phyloP scores from a whole-genome alignment of 2,329 filamentous ascomycete species.

The Sporothrix brasiliensis region DNA sequence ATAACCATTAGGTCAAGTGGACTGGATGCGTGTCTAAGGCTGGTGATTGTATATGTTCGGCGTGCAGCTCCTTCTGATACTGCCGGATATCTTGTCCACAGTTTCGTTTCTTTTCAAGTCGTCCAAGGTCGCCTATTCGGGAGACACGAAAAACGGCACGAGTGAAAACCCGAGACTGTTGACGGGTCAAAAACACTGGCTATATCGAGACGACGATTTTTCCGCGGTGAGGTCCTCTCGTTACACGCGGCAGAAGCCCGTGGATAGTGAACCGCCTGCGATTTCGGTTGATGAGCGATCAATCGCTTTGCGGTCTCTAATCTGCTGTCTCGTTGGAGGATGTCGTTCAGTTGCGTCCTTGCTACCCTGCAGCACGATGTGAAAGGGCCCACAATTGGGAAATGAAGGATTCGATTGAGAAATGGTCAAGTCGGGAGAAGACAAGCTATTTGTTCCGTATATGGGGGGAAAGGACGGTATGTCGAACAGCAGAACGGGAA shows the following conservation, averaged over 20 bases:
- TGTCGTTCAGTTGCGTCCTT: neutral
- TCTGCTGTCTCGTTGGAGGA: neutral
- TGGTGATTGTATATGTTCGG: neutral
- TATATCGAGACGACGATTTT: neutral
- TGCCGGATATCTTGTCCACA: neutral
- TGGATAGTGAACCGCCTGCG: constrained; percentile 1
- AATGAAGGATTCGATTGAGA: constrained; percentile 1
- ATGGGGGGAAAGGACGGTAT: neutral
- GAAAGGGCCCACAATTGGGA: constrained; percentile 5
- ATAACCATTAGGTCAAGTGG: constrained; percentile 22
- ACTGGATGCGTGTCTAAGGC: neutral
- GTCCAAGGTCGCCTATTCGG: neutral
- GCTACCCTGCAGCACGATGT: neutral
- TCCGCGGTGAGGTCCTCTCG: neutral
- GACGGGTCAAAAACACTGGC: neutral
- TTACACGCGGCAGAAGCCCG: constrained; percentile 28
- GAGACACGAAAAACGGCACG: no score
- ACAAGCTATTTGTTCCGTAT: neutral
- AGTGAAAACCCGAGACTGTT: neutral
- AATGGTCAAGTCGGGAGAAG: neutral
- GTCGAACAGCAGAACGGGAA: constrained; percentile 17
- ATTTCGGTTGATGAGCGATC: neutral
- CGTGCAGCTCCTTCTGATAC: neutral
- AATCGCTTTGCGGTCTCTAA: neutral
- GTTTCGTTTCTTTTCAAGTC: neutral